Evolutionary conservation across 371 early-diverging fungal species (phyloP).

Genomic region (Smittium culicis): DNA sequence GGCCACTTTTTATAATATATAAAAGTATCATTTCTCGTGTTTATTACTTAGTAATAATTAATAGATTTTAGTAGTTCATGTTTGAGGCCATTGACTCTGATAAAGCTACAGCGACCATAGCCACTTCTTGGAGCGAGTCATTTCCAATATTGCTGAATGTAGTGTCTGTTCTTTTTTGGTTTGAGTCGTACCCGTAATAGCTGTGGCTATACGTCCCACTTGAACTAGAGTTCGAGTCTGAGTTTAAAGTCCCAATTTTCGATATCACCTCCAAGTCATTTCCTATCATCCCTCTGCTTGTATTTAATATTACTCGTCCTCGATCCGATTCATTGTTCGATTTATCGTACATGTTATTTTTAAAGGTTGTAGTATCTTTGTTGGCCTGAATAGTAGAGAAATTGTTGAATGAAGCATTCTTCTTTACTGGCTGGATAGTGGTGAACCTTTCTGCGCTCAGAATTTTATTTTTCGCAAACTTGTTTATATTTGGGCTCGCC

Average conservation of each 20-base stretch:
- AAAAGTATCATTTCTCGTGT: too few relatives aligned
- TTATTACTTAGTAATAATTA: too few relatives aligned
- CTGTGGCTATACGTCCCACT: background rate
- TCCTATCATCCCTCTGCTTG: too few relatives aligned
- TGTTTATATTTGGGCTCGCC: background rate
- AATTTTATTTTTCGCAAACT: background rate
- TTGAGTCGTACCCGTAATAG: background rate
- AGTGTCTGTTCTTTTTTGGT: background rate
- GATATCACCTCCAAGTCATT: too few relatives aligned
- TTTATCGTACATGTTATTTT: too few relatives aligned
- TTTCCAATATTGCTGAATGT: background rate
- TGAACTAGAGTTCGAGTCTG: background rate
- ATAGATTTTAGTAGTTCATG: background rate
- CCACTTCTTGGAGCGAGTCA: conserved; percentile 1
- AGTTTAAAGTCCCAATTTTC: background rate
- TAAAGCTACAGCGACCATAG: conserved; percentile 4
- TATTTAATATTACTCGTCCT: too few relatives aligned
- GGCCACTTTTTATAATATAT: too few relatives aligned
- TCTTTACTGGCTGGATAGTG: background rate
- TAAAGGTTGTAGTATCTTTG: background rate
- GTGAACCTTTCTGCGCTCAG: background rate
- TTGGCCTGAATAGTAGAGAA: background rate
- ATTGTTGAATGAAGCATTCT: background rate
- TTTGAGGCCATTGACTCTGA: conserved; percentile 9
- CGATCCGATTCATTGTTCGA: too few relatives aligned